Base-by-base conservation (phyloP, 169 alveolate species). In the Cryptosporidium ryanae region DNA sequence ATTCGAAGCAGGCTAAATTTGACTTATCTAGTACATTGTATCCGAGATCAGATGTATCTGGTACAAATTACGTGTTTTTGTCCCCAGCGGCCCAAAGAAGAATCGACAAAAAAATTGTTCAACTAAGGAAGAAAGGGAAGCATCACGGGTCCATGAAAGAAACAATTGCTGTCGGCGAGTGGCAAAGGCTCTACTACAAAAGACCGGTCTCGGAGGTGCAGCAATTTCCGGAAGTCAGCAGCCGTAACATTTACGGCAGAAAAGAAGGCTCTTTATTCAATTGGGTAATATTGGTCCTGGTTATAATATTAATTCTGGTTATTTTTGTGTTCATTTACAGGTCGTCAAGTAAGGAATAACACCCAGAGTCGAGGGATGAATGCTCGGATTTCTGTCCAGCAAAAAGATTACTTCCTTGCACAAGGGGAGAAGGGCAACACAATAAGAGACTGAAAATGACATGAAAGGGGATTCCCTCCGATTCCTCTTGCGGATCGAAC, bases 111-210 rank as follows among this genome's bases (percentile, higher is more conserved):
- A 76, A 76, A 46, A 76, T 76, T 27, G 29, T 52, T 3, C 57
- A 21, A 27, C 71, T 76, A 18, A 67, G 63, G 54, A 76, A 27
- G 13, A 48, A 48, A 4, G 87, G 87, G n/a, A 29, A 29, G n/a
- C 29, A 31, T 8, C 87, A 76, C 10, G 87, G 87, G 13, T 76
- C 87, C 12, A 76, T 61, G 71, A 55, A 18, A 13, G 87, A 76
- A 61, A 76, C 87, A 23, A 76, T 27, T 23, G 76, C 87, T 6
- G 34, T 76, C 25, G 87, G 87, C 8, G 87, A 76, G 17, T 76
- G 87, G 87, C 87, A 61, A 25, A 76, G 34, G 27, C 87, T 70
- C 15, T 76, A 57, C 48, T 76, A 76, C 63, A 61, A 64, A 6
- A 76, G 87, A 18, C 87, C 87, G 34, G 44, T 64, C 2, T 6